A percentile compares a stretch with the other conserved stretches of the same genome.
These are phyloP conservation scores for Balakata baccata DNA, from an alignment of 345 rosid species.

Conservation along the genomic window DNA sequence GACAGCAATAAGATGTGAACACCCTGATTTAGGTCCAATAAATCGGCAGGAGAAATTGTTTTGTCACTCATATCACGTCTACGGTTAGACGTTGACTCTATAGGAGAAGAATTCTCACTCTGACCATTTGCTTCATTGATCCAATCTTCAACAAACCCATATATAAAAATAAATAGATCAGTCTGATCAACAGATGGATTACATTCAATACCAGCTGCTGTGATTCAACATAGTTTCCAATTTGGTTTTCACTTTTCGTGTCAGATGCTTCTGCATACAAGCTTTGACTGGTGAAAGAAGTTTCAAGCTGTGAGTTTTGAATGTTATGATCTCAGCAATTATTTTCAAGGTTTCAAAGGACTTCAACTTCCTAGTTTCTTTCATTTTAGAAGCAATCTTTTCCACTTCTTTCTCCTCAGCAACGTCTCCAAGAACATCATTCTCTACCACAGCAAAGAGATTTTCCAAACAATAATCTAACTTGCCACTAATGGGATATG, in stretches of 20 bases:
- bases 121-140: slow-evolving; percentile 43
- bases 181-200: slow-evolving; percentile 75
- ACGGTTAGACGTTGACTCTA: slow-evolving; percentile 21
- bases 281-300: slow-evolving; percentile 62
- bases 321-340: slow-evolving; percentile 68
- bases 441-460: slow-evolving; percentile 67
- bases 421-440: slow-evolving; percentile 82
- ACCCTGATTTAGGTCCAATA: slow-evolving; percentile 37
- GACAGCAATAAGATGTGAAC: slow-evolving; percentile 65
- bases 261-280: slow-evolving; percentile 59
- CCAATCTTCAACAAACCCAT: slow-evolving; percentile 60
- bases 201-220: slow-evolving; percentile 70
- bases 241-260: slow-evolving; percentile 66
- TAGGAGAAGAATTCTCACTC: slow-evolving; percentile 31
- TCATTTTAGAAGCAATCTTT: slow-evolving; percentile 83
- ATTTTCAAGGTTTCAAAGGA: slow-evolving; percentile 72
- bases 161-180: slow-evolving; percentile 62
- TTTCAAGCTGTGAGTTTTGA: slow-evolving; percentile 58
- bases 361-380: slow-evolving; percentile 67
- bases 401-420: slow-evolving; percentile 88
- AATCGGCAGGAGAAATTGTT: slow-evolving; percentile 22
- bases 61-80: slow-evolving; percentile 33
- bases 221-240: slow-evolving; percentile 70
- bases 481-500: slow-evolving; percentile 43
- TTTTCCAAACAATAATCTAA: slow-evolving; percentile 80